phyloP scores from a whole-genome alignment of 768 basidiomycete genomes.

The Auricularia cornea region DNA sequence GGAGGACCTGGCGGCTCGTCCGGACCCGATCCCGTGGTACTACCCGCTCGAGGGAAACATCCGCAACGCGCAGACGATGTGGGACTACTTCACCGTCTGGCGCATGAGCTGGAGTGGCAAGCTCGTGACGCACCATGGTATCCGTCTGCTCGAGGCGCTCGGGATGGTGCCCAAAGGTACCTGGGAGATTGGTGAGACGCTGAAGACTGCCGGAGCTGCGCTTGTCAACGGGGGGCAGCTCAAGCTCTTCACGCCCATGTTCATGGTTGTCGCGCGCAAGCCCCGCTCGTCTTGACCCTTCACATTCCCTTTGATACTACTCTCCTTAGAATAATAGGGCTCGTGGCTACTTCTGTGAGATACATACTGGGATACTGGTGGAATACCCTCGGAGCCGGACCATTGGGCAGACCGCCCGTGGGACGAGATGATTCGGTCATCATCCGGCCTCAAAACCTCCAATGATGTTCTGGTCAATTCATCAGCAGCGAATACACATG shows the following conservation, averaged over 20 bases:
- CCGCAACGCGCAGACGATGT: conserved; percentile 82
- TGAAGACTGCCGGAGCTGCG: conserved; percentile 72
- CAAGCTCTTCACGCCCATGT: conserved; percentile 91
- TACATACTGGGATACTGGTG: too few relatives aligned
- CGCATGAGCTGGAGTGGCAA: conserved; percentile 84
- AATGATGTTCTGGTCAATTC: too few relatives aligned
- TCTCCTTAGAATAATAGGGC: too few relatives aligned
- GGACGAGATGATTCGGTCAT: too few relatives aligned
- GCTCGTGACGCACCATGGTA: conserved; percentile 70
- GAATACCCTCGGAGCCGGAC: too few relatives aligned
- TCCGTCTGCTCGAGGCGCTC: conserved; percentile 69
- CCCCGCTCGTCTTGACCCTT: too few relatives aligned
- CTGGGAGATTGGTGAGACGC: conserved; percentile 75
- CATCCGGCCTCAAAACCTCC: too few relatives aligned
- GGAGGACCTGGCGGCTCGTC: conserved; percentile 87
- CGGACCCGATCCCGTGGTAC: conserved; percentile 80
- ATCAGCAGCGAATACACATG: too few relatives aligned
- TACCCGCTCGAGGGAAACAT: conserved; percentile 95
- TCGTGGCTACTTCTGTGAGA: too few relatives aligned
- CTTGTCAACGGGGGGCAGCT: conserved; percentile 78
- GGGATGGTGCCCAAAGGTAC: conserved; percentile 92
- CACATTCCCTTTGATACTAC: too few relatives aligned
- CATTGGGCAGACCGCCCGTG: too few relatives aligned
- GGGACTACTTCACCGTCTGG: conserved; percentile 86
- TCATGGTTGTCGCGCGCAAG: conserved; percentile 45